Evolutionary conservation across 2,329 filamentous ascomycete species (phyloP).

Genomic region (Akanthomyces uredinophilus): DNA sequence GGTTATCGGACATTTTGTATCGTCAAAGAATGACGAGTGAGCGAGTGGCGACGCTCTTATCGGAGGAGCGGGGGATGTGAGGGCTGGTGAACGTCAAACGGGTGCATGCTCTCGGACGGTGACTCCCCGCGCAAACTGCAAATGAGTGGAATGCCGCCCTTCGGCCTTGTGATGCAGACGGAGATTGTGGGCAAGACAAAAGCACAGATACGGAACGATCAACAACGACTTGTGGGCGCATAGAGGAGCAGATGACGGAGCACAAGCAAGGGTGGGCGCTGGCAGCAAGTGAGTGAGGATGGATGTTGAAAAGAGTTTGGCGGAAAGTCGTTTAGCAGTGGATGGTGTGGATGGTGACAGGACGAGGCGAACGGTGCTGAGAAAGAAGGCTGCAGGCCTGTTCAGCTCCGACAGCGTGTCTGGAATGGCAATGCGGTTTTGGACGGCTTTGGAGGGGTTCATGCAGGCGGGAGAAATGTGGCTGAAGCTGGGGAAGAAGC

Average conservation of each 20-base stretch:
- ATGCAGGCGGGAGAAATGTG: background rate
- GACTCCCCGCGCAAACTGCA: too few relatives aligned
- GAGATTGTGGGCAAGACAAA: too few relatives aligned
- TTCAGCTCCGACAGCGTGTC: background rate
- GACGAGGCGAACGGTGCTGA: background rate
- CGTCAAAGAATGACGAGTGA: background rate
- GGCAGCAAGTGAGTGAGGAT: too few relatives aligned
- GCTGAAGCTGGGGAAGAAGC: background rate
- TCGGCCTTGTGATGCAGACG: too few relatives aligned
- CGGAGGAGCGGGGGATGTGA: too few relatives aligned
- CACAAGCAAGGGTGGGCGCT: too few relatives aligned
- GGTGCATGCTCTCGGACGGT: too few relatives aligned
- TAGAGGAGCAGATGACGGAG: too few relatives aligned
- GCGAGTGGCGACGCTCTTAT: background rate
- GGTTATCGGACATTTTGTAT: background rate
- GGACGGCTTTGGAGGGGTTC: background rate
- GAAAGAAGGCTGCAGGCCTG: background rate
- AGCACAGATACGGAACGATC: too few relatives aligned
- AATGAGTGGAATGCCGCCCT: too few relatives aligned
- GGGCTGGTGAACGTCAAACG: too few relatives aligned
- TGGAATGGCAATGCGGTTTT: background rate
- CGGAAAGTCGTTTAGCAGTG: background rate
- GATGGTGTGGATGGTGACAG: background rate
- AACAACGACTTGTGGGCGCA: background rate
- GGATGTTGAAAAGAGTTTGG: background rate